Percentiles rank a stretch among this genome's conserved stretches.
Conservation (phyloP, 1,284 basidiomycete species). For the Ganoderma lucidum region DNA sequence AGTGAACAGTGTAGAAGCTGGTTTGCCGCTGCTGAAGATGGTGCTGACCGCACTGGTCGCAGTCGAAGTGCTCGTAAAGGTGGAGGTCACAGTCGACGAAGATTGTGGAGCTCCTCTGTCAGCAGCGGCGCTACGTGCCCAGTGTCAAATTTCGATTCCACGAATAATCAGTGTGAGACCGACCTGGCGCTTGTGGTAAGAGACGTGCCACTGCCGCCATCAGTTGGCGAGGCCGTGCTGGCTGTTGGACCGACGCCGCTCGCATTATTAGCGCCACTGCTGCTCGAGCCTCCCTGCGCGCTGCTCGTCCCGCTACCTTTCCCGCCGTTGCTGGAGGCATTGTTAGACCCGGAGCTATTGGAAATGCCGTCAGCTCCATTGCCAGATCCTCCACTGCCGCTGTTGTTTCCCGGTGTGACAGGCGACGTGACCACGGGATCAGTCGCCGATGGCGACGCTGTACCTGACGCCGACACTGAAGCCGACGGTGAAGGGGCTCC, state of each 20-base stretch:
- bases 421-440: not conserved
- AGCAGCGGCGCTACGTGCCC: not conserved
- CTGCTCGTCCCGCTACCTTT: not conserved
- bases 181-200: not conserved
- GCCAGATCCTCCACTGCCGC: not conserved
- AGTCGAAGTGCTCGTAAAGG: slow-evolving; percentile 10
- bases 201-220: not conserved
- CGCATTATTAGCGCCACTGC: not conserved
- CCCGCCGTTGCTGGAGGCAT: not conserved
- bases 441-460: not conserved
- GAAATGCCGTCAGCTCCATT: not conserved
- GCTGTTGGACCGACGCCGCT: not conserved
- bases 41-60: slow-evolving; percentile 17
- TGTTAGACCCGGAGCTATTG: not conserved
- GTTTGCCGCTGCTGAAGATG: slow-evolving; percentile 11
- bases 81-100: slow-evolving; percentile 14
- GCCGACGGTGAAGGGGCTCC: too few relatives aligned
- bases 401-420: not conserved
- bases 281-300: not conserved
- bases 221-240: not conserved
- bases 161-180: not conserved
- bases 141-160: not conserved
- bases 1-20: slow-evolving; percentile 16
- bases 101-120: not conserved
- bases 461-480: not conserved